phyloP scores from a whole-genome alignment of 352 stramenopile genomes.

The Aphanomyces invadans region DNA sequence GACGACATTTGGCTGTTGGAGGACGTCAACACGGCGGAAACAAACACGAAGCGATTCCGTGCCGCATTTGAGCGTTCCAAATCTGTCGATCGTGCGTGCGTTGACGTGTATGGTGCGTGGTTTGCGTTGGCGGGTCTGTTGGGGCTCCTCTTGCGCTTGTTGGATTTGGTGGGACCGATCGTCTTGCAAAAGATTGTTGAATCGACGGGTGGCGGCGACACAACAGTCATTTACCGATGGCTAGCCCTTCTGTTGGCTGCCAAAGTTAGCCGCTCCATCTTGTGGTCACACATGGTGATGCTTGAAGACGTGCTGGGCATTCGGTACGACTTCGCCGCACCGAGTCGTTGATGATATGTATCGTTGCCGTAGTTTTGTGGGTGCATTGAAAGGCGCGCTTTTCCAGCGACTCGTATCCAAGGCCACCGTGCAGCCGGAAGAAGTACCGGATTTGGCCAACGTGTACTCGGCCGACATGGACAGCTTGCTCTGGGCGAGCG shows the following conservation, averaged over 20 bases:
- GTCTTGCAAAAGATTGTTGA: conserved; percentile 15
- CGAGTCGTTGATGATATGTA: background rate
- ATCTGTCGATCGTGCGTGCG: conserved; percentile 1
- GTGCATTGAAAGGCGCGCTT: conserved; percentile 7
- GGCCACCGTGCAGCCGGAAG: background rate
- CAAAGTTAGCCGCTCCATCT: background rate
- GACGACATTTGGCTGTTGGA: background rate
- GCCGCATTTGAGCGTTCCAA: background rate
- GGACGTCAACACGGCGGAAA: background rate
- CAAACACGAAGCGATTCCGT: background rate
- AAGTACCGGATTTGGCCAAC: conserved; percentile 18
- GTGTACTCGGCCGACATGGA: conserved; percentile 12
- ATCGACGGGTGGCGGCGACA: background rate
- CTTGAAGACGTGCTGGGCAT: conserved; percentile 3
- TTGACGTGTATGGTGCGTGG: background rate
- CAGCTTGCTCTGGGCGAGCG: background rate
- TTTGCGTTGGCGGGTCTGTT: background rate
- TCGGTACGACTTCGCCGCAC: conserved; percentile 12
- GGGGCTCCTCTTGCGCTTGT: background rate
- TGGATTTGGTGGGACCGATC: conserved; percentile 20
- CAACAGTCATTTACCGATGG: conserved; percentile 2
- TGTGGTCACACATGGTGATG: background rate
- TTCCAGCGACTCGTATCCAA: conserved; percentile 4
- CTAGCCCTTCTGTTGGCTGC: conserved; percentile 13
- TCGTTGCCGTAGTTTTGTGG: conserved; percentile 5